Conservation (phyloP, 1,284 basidiomycete genomes). For the Microbotryum scabiosae region DNA sequence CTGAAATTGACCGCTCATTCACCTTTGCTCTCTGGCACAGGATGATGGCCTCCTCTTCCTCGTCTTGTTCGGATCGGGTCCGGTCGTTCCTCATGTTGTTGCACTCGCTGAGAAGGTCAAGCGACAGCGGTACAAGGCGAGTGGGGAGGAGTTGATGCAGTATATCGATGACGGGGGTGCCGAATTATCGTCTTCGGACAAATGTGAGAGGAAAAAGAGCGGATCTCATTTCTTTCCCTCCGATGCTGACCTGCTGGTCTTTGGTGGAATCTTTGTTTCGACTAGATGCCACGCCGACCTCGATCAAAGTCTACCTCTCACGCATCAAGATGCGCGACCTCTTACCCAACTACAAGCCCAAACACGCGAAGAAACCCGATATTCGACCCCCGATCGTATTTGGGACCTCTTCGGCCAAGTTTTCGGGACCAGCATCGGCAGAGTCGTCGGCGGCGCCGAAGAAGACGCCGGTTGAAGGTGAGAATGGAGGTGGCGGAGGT, state of each 20-base stretch:
- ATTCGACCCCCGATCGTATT: conserved; percentile 20
- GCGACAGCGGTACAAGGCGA: conserved; percentile 18
- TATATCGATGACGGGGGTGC: conserved; percentile 17
- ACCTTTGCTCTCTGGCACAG: not conserved
- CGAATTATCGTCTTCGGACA: not conserved
- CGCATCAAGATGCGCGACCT: conserved; percentile 17
- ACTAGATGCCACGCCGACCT: not conserved
- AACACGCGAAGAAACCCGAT: not conserved
- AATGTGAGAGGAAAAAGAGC: not conserved
- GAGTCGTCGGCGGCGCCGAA: not conserved
- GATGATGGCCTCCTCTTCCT: conserved; percentile 11
- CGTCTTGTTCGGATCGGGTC: not conserved
- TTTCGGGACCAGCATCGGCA: not conserved
- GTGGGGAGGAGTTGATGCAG: conserved; percentile 21
- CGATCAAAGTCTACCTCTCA: conserved; percentile 21
- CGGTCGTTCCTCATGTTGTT: conserved; percentile 1
- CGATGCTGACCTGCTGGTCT: too few species aligned
- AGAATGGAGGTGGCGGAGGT: too few species aligned
- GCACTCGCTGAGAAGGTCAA: conserved; percentile 16
- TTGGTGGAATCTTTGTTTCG: not conserved
- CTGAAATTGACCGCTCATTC: too few species aligned
- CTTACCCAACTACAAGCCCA: conserved; percentile 12
- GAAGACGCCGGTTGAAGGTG: not conserved
- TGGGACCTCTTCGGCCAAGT: too few species aligned
- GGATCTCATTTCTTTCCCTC: not conserved